Conservation (phyloP, 768 basidiomycete genomes). For the Russula dissimulans region DNA sequence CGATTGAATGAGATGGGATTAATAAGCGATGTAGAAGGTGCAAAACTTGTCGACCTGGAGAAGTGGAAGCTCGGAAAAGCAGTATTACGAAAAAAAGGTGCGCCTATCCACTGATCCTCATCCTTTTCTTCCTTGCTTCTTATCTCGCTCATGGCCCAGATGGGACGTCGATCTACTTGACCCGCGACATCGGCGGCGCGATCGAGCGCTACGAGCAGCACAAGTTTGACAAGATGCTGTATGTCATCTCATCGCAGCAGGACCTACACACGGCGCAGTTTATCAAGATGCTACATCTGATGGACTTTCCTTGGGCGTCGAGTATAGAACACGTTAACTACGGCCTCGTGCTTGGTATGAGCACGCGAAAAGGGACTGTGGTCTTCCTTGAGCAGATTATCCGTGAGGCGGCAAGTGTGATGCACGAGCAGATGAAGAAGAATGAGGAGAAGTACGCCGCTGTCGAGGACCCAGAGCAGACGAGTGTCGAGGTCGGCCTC, state of each 20-base stretch:
- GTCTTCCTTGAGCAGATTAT: slow-evolving; percentile 93
- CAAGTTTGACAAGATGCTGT: slow-evolving; percentile 88
- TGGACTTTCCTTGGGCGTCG: slow-evolving; percentile 84
- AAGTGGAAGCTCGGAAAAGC: slow-evolving; percentile 89
- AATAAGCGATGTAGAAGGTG: slow-evolving; percentile 69
- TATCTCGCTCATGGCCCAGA: slow-evolving; percentile 38
- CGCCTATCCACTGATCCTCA: slow-evolving; percentile 13
- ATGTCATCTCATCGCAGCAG: slow-evolving; percentile 82
- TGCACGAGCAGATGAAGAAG: slow-evolving; percentile 95
- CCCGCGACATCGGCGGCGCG: slow-evolving; percentile 91
- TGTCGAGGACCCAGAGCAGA: slow-evolving; percentile 78
- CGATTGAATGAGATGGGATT: slow-evolving; percentile 63
- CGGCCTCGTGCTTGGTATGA: slow-evolving; percentile 92
- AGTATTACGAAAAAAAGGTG: slow-evolving; percentile 79
- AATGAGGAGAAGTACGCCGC: slow-evolving; percentile 88
- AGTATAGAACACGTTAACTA: slow-evolving; percentile 83
- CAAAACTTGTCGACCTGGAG: slow-evolving; percentile 79
- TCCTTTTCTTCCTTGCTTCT: too few species aligned
- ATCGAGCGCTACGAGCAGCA: slow-evolving; percentile 88
- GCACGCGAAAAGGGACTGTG: slow-evolving; percentile 84
- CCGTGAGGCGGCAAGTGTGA: slow-evolving; percentile 75
- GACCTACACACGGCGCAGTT: slow-evolving; percentile 85
- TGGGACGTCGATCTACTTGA: slow-evolving; percentile 89
- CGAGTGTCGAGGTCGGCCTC: slow-evolving; percentile 79
- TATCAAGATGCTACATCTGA: slow-evolving; percentile 86